phyloP scores from a whole-genome alignment of 2,329 filamentous ascomycete species.

The Gnomoniopsis sp. region DNA sequence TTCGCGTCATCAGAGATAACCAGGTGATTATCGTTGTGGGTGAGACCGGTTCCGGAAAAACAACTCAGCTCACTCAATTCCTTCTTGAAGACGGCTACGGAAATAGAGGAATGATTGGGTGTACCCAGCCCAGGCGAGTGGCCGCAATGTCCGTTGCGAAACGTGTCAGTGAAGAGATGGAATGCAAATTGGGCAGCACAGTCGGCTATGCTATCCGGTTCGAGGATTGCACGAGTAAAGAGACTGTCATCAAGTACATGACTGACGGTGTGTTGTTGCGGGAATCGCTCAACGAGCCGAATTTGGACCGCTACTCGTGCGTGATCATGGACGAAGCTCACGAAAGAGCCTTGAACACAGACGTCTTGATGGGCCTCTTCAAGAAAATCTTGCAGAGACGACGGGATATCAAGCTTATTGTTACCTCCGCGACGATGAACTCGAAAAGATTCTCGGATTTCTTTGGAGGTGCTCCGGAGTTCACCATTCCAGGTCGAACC shows the following conservation, averaged over 20 bases:
- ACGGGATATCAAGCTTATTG: conserved; percentile 90
- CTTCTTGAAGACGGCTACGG: conserved; percentile 93
- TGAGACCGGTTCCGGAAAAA: conserved; percentile 96
- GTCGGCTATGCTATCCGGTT: conserved; percentile 98
- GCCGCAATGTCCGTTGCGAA: conserved; percentile 99
- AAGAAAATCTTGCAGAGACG: conserved; percentile 92
- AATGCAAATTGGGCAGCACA: conserved; percentile 78
- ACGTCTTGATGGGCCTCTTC: conserved; percentile 94
- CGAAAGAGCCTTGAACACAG: conserved; percentile 92
- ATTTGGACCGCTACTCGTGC: conserved; percentile 93
- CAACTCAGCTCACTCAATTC: conserved; percentile 95
- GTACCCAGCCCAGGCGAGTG: conserved; percentile 92
- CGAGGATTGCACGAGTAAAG: conserved; percentile 94
- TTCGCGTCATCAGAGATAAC: conserved; percentile 91
- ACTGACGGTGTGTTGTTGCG: conserved; percentile 92
- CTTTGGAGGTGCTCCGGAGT: conserved; percentile 93
- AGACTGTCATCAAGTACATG: conserved; percentile 98
- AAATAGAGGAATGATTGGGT: conserved; percentile 84
- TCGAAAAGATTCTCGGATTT: conserved; percentile 93
- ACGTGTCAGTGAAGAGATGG: conserved; percentile 98
- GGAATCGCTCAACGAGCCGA: conserved; percentile 88
- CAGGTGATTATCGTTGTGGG: conserved; percentile 96
- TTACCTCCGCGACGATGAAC: conserved; percentile 99
- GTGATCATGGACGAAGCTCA: conserved; percentile 99
- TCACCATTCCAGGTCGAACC: conserved; percentile 90